phyloP scores from a whole-genome alignment of 257 asterid genomes.

The Fraxinus pennsylvanica region DNA sequence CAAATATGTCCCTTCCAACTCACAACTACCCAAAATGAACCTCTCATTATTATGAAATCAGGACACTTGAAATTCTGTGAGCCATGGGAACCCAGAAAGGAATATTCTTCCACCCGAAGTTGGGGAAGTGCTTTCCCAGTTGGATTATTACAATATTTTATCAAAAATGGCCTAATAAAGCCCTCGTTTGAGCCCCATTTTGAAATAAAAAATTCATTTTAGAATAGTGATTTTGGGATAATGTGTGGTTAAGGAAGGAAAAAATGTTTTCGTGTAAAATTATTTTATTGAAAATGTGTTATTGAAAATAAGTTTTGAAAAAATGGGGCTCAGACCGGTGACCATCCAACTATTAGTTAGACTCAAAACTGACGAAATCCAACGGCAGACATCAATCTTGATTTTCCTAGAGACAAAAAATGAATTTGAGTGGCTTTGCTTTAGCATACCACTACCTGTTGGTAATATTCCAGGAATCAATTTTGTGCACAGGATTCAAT shows the following conservation, averaged over 20 bases:
- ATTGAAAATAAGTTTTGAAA: no score
- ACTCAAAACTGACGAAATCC: background rate
- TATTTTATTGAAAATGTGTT: no score
- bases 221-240: no score
- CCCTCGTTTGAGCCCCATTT: no score
- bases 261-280: no score
- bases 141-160: background rate
- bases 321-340: no score
- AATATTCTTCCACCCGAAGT: background rate
- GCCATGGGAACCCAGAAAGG: background rate
- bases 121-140: background rate
- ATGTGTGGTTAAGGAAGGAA: no score
- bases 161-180: background rate
- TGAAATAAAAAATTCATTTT: no score
- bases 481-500: background rate
- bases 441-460: background rate
- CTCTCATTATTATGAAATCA: background rate
- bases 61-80: background rate
- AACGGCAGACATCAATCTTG: background rate
- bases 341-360: background rate
- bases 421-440: background rate
- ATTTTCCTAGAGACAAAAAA: background rate
- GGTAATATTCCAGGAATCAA: constrained; percentile 2
- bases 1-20: no score
- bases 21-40: background rate